phyloP scores from a whole-genome alignment of 192 early-diverging fungal species.

The Cetraspora pellucida region DNA sequence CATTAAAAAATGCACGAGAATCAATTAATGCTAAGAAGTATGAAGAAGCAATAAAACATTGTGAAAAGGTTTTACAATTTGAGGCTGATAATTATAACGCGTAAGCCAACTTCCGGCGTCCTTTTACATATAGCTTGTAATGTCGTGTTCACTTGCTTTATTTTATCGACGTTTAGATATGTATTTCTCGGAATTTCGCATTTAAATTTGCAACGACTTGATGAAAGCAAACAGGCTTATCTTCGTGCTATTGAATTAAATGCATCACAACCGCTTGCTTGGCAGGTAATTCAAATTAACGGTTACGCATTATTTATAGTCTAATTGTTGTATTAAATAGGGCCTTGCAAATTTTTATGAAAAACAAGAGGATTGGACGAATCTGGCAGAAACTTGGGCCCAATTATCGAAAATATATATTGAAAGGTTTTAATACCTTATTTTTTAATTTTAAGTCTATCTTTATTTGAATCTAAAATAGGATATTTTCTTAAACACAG shows the following conservation, averaged over 20 bases:
- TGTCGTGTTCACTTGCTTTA: background rate
- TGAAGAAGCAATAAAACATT: slow-evolving; percentile 55
- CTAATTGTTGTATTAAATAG: slow-evolving; percentile 26
- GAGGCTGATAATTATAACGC: slow-evolving; percentile 59
- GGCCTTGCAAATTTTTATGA: slow-evolving; percentile 69
- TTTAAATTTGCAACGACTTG: slow-evolving; percentile 58
- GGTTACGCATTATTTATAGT: background rate
- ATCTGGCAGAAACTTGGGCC: slow-evolving; percentile 41
- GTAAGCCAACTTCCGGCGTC: slow-evolving; percentile 40
- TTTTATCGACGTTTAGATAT: slow-evolving; percentile 36
- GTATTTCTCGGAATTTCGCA: slow-evolving; percentile 72
- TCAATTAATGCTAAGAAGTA: slow-evolving; percentile 50
- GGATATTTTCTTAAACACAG: slow-evolving; percentile 31
- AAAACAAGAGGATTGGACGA: slow-evolving; percentile 44
- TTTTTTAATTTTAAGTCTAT: slow-evolving; percentile 9
- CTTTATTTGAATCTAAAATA: background rate
- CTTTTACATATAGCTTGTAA: background rate
- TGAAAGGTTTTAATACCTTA: slow-evolving; percentile 31
- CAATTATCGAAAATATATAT: slow-evolving; percentile 41
- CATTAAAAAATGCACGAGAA: slow-evolving; percentile 55
- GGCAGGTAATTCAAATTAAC: slow-evolving; percentile 49
- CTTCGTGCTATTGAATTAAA: slow-evolving; percentile 59
- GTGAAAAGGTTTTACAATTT: slow-evolving; percentile 49
- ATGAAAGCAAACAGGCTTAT: slow-evolving; percentile 62
- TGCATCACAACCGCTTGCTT: slow-evolving; percentile 61